Evolutionary conservation across 768 basidiomycete species (phyloP).

Genomic region (Naematelia encephala): DNA sequence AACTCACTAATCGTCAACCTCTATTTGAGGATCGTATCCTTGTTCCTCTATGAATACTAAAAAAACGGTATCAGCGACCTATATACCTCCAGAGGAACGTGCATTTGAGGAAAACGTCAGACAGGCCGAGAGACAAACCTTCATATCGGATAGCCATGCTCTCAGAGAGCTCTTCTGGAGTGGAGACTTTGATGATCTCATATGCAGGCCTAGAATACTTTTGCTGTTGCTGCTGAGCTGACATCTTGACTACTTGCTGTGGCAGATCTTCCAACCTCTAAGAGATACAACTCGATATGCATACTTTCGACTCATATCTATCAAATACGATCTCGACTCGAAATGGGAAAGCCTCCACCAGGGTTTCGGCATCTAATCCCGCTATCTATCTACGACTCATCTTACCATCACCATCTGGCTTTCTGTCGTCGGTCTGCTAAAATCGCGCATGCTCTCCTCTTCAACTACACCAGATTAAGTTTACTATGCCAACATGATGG

Average conservation of each 20-base stretch:
- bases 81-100: background rate
- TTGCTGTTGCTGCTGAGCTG: background rate
- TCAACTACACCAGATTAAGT: too few species aligned
- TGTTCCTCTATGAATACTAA: conserved; percentile 25
- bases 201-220: background rate
- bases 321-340: background rate
- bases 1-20: conserved; percentile 21
- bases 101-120: background rate
- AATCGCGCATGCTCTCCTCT: too few species aligned
- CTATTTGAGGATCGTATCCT: conserved; percentile 18
- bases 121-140: conserved; percentile 1
- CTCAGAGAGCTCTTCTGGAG: conserved; percentile 7
- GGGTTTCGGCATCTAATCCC: too few species aligned
- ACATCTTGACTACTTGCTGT: background rate
- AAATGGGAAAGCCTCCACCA: background rate
- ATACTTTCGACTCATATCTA: too few species aligned
- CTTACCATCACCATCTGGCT: too few species aligned
- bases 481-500: too few species aligned
- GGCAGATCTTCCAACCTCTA: too few species aligned
- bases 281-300: too few species aligned
- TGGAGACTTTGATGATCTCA: conserved; percentile 4
- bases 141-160: conserved; percentile 10
- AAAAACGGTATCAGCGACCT: background rate
- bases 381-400: too few species aligned
- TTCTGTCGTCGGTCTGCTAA: too few species aligned